Evolutionary conservation across 805 yeast genomes (phyloP), one percentile per base, ranked within the genome.

Genomic region (Dipodascus geniculatus): DNA sequence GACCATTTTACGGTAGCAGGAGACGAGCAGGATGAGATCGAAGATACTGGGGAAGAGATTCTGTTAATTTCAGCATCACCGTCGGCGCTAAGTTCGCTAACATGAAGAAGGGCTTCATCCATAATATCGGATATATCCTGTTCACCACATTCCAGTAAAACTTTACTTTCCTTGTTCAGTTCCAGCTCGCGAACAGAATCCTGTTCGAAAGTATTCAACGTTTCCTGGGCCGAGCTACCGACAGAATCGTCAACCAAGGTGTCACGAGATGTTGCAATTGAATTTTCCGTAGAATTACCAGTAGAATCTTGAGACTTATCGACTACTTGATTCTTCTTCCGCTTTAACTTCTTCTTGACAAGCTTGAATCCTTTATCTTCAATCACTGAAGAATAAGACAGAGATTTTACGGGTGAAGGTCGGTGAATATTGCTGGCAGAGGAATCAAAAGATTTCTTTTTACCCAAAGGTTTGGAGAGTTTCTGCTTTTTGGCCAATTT

Each of bases 91-190:
- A 38, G 20, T 38, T 38, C 44, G 14, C 44, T 17, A 14, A 38
- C 44, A 38, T 38, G 4, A n/a, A n/a, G 44, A 11, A 38, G 44
- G 4, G 44, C 44, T 17, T 38, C 44, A 38, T 38, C 44, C 44
- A 38, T 38, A n/a, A 38, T 38, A 17, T 38, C 44, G 4, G 44
- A 38, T n/a, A 38, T 38, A 38, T 38, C 44, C 44, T 38, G 44
- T 6, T 4, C 17, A 16, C 19, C 44, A 38, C 14, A n/a, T 4
- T 38, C 44, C 4, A 38, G 19, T 4, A 38, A 38, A n/a, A 38
- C 20, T 6, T 17, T 14, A 11, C 20, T 38, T n/a, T 38, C 20
- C 44, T 6, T 38, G 19, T 28, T 11, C 11, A 28, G 33, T 28
- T 38, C 44, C 4, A 3, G 44, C 19, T 38, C 19, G 14, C 4